Evolutionary conservation across 176 grass and related monocot genomes (phyloP).

Genomic region (Rhipidocladum racemiflorum): DNA sequence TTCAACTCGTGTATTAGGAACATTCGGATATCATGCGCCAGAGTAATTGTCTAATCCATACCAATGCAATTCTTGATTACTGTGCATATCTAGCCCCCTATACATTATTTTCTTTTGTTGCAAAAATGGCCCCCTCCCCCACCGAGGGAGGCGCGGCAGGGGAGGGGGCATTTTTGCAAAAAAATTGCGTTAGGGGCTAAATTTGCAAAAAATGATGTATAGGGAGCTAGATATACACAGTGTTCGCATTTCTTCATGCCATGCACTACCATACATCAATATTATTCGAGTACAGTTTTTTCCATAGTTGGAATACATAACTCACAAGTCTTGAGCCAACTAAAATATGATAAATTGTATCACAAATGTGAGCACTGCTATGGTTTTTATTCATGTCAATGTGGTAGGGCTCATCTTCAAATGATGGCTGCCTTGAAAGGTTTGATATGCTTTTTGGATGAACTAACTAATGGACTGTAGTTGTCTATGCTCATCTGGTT

Average conservation of each 20-base stretch:
- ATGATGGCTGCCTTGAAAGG: not conserved
- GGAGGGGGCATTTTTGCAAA: too few species aligned
- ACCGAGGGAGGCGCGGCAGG: too few species aligned
- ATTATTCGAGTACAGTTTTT: not conserved
- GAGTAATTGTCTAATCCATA: slow-evolving; percentile 51
- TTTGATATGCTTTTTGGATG: not conserved
- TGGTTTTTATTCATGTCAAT: not conserved
- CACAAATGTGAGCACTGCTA: not conserved
- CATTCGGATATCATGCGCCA: slow-evolving; percentile 72
- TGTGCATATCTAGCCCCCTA: too few species aligned
- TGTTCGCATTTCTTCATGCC: slow-evolving; percentile 1
- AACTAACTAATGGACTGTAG: not conserved
- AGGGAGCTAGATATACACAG: too few species aligned
- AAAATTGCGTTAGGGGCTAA: too few species aligned
- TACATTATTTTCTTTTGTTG: too few species aligned
- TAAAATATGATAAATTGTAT: slow-evolving; percentile 3
- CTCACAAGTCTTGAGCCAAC: not conserved
- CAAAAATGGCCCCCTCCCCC: too few species aligned
- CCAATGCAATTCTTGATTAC: slow-evolving; percentile 22
- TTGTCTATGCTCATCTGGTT: not conserved
- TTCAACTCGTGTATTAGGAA: slow-evolving; percentile 73
- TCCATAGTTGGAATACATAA: not conserved
- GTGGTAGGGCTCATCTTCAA: slow-evolving; percentile 5
- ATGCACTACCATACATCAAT: not conserved
- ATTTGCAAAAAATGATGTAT: too few species aligned